Evolutionary conservation across 306 rosid species (phyloP), one percentile per base, ranked within the genome.

Genomic region (Lagenaria siceraria): DNA sequence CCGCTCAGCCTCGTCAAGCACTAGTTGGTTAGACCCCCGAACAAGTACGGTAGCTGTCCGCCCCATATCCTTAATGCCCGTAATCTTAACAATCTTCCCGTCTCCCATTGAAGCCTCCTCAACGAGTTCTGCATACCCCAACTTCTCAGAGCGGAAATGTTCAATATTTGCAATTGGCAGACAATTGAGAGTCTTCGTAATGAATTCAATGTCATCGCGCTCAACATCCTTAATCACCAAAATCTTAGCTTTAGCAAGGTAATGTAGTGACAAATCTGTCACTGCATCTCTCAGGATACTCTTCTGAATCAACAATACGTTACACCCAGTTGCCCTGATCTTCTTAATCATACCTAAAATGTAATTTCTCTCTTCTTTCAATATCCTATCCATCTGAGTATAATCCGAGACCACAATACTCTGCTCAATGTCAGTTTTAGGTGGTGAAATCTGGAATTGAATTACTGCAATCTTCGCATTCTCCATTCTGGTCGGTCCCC

Each of bases 381-480:
- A 59, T 71, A 92, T 95, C 84, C 99, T 87, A 87, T 95, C 99
- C 99, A 95, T 95, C 84, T 95, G 99, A 9, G 97, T 85, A 62
- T 95, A 95, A 65, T 95, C 99, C 17, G 89, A 89, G 19, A 95
- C 97, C 53, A 95, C 96, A 19, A 95, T 95, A 51, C 97, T 95
- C 87, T 95, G 99, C 59, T 95, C 99, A 6, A 95, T 95, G 42
- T 95, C 99, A 0, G 99, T 95, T 15, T 95, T 95, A 0, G 97
- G 99, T 0, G 99, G 97, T 0, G 99, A 95, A 85, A 95, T 95
- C 92, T 95, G 99, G 76, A 95, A 95, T 82, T 95, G 99, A 66
- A 95, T 95, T 60, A 95, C 99, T 2, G 96, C 99, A 69, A 95
- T 92, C 81, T 90, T 92, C 0, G 99, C 97, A 60, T 90, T 90